phyloP scores from a whole-genome alignment of 805 yeast genomes.

The Myxozyma mucilagina region DNA sequence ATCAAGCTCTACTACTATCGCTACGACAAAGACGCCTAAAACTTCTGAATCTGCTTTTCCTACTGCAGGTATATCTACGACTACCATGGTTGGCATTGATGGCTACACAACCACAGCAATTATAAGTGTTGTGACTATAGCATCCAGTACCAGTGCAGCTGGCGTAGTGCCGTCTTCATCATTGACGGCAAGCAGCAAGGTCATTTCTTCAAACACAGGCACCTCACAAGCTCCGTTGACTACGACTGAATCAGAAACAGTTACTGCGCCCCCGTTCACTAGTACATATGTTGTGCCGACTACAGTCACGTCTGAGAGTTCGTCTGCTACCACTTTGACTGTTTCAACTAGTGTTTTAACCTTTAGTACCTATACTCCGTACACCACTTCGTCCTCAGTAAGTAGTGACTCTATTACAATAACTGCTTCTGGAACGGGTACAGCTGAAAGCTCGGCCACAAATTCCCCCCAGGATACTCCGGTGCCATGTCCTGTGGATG shows the following conservation, averaged over 20 bases:
- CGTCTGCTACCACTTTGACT: background rate
- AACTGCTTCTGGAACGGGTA: background rate
- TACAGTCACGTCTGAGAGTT: background rate
- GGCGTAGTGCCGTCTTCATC: background rate
- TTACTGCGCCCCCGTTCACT: conserved; percentile 1
- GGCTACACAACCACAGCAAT: conserved; percentile 4
- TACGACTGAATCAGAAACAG: background rate
- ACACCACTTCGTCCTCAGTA: conserved; percentile 6
- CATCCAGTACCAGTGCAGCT: background rate
- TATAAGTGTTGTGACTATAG: conserved; percentile 1
- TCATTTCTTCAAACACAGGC: too few relatives aligned
- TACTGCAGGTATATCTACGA: conserved; percentile 3
- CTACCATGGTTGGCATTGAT: conserved; percentile 2
- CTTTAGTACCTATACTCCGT: conserved; percentile 9
- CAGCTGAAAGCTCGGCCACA: background rate
- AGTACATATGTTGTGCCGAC: conserved; percentile 1
- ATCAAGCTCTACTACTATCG: background rate
- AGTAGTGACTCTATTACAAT: background rate
- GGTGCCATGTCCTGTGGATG: conserved; percentile 25
- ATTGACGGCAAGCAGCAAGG: too few relatives aligned
- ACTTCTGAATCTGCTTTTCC: background rate
- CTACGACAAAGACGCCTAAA: background rate
- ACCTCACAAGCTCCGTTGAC: background rate
- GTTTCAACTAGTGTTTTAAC: background rate
- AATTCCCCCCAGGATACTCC: background rate